Evolutionary conservation across 2,329 filamentous ascomycete genomes (phyloP).

Genomic region (Hypoxylon sp.): DNA sequence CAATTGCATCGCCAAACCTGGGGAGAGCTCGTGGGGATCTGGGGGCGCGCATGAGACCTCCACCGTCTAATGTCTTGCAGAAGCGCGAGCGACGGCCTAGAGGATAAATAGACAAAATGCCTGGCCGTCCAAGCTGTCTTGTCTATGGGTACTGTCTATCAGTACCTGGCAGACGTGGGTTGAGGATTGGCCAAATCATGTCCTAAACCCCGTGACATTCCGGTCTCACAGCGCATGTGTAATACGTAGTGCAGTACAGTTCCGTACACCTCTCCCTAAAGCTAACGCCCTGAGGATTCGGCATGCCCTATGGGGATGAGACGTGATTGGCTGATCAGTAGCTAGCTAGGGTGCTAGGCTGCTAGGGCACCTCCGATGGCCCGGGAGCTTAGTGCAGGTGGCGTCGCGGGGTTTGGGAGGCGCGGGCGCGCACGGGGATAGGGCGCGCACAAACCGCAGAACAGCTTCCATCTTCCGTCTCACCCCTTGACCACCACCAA

Average conservation of each 20-base stretch:
- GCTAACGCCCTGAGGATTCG: conserved; percentile 26
- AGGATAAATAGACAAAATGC: too few relatives aligned
- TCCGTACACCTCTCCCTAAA: too few relatives aligned
- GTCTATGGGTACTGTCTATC: too few relatives aligned
- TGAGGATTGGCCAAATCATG: background rate
- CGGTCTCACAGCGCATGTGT: background rate
- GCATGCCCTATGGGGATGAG: conserved; percentile 25
- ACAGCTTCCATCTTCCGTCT: conserved; percentile 6
- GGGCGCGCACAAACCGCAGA: conserved; percentile 22
- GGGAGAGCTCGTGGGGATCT: conserved; percentile 14
- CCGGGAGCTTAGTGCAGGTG: conserved; percentile 8
- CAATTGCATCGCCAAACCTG: background rate
- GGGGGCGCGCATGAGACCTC: conserved; percentile 15
- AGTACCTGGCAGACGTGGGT: background rate
- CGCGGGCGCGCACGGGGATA: background rate
- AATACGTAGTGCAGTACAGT: background rate
- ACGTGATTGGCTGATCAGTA: conserved; percentile 29
- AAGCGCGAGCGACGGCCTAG: conserved; percentile 3
- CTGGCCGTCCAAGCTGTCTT: too few relatives aligned
- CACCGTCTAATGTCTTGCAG: conserved; percentile 18
- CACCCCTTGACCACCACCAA: conserved; percentile 8
- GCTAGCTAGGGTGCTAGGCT: conserved; percentile 6
- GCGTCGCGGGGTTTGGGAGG: conserved; percentile 27
- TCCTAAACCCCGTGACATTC: background rate
- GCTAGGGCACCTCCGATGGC: conserved; percentile 12